Evolutionary conservation across 768 basidiomycete species (phyloP).

Genomic region (Sarcodon aspratus): DNA sequence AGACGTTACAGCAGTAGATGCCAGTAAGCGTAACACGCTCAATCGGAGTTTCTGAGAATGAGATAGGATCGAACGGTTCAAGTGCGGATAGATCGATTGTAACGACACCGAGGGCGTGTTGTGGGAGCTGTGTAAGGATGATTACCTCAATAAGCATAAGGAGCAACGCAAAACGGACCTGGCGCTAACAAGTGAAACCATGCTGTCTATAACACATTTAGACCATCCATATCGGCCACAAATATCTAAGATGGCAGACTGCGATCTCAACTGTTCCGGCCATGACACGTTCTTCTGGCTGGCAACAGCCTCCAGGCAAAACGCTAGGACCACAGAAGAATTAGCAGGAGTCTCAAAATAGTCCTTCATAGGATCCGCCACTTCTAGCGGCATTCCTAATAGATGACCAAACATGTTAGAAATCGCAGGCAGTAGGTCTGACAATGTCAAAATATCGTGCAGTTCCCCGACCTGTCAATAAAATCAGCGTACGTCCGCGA

Average conservation of each 20-base stretch:
- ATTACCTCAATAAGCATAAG: background rate
- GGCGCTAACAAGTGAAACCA: constrained; percentile 34
- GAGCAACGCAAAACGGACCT: constrained; percentile 24
- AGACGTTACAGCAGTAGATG: constrained; percentile 35
- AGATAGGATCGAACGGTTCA: constrained; percentile 53
- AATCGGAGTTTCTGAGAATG: constrained; percentile 61
- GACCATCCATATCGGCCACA: constrained; percentile 41
- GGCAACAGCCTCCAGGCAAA: constrained; percentile 45
- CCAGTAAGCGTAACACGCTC: constrained; percentile 50
- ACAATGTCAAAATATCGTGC: constrained; percentile 41
- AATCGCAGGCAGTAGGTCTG: constrained; percentile 35
- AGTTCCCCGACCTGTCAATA: constrained; percentile 36
- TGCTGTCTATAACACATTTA: constrained; percentile 39
- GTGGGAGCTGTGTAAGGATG: background rate
- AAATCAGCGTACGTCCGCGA: background rate
- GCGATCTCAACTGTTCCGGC: constrained; percentile 33
- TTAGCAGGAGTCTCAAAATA: constrained; percentile 25
- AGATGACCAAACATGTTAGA: constrained; percentile 31
- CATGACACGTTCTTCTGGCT: constrained; percentile 33
- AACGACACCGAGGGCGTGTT: constrained; percentile 17
- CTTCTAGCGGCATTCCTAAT: constrained; percentile 28
- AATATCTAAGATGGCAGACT: background rate
- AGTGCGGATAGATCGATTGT: constrained; percentile 35
- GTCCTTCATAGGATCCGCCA: constrained; percentile 13
- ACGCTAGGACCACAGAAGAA: constrained; percentile 44